Percentiles rank a stretch among this genome's conserved stretches.
These are phyloP conservation scores for Dimocarpus longan DNA, from an alignment of 345 rosid species.

Conservation along the genomic window DNA sequence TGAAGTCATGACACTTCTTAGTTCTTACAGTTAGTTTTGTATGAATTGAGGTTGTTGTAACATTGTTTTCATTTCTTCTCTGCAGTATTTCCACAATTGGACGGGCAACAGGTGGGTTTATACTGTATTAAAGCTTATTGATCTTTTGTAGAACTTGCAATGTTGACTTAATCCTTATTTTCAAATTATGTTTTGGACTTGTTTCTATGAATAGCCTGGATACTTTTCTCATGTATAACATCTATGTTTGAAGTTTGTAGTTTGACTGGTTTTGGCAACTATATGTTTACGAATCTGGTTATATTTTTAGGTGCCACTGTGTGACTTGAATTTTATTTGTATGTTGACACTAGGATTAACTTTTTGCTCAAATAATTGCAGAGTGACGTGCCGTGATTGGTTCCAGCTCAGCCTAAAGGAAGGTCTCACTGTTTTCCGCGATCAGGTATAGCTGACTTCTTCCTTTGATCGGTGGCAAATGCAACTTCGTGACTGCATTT, in stretches of 20 bases:
- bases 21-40: not conserved
- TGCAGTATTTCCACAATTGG: slow-evolving; percentile 99
- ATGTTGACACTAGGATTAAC: slow-evolving; percentile 9
- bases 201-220: not conserved
- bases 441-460: slow-evolving; percentile 57
- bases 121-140: slow-evolving; percentile 5
- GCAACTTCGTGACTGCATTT: not conserved
- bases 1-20: not conserved
- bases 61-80: slow-evolving; percentile 25
- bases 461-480: slow-evolving; percentile 7
- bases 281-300: slow-evolving; percentile 5
- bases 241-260: not conserved
- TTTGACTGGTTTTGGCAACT: not conserved
- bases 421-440: slow-evolving; percentile 98
- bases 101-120: slow-evolving; percentile 92
- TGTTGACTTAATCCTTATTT: not conserved
- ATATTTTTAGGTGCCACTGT: not conserved
- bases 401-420: slow-evolving; percentile 99
- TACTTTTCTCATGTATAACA: not conserved
- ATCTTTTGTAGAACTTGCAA: not conserved
- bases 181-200: not conserved
- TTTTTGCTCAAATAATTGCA: slow-evolving; percentile 35
- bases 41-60: slow-evolving; percentile 22
- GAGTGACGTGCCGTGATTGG: slow-evolving; percentile 99
- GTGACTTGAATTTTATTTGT: not conserved